Evolutionary conservation across 2,329 filamentous ascomycete genomes (phyloP), one percentile per base, ranked within the genome.

Genomic region (Rhinocladiella similis): DNA sequence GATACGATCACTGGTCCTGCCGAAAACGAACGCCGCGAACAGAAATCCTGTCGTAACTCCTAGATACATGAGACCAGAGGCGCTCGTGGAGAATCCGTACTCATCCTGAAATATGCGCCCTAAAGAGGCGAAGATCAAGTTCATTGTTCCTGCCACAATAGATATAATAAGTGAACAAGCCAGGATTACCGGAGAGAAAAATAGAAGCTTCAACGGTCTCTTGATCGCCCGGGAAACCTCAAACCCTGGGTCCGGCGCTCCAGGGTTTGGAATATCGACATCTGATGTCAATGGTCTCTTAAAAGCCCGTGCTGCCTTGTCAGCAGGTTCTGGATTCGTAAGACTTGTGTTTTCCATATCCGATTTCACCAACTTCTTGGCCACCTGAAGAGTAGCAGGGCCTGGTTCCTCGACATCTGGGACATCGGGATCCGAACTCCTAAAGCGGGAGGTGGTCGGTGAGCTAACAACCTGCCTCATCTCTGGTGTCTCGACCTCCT

Each of bases 181-280:
- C 47, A 78, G 73, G 3, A 81, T 75, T 45, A 83, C 80, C 0
- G 84, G 76, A 16, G 80, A 82, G 20, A 80, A 72, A 35, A 87
- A 72, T 25, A 83, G 74, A 59, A 25, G 22, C 22, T 25, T 25
- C 22, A 25, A 25, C 22, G 22, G 22, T 25, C 22, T 25, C 70
- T 72, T 65, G 43, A 82, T 76, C 35, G 76, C 71, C 5, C 73
- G 71, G 33, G 65, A 69, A 58, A 81, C 74, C 60, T 75, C 70
- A 38, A 76, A 70, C 0, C 57, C 47, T 0, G 73, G 60, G 0
- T 70, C 68, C 1, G 77, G 67, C 5, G 73, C 73, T 3, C 53
- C 54, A 38, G 10, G 68, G 55, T 54, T 63, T 68, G 10, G 65
- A 66, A 9, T 41, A 41, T 41, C 38, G 38, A 9, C 10, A 25